These are phyloP conservation scores for Sugiyamaella japonica DNA, from an alignment of 1,139 yeast species.

Conservation along the genomic window DNA sequence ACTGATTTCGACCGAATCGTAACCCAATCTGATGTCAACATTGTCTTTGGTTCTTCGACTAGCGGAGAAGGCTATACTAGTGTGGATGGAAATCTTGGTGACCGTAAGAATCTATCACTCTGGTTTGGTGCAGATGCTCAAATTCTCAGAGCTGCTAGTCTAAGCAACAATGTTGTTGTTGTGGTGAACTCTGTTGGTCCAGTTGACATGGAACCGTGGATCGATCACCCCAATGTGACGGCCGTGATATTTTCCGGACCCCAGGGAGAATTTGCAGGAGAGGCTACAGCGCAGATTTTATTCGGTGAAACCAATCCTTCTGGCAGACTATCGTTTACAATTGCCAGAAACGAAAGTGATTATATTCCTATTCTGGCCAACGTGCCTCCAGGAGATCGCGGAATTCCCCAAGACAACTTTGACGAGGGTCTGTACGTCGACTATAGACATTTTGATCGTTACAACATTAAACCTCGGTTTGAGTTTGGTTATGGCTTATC, in stretches of 20 bases:
- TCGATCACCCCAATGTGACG: conserved; percentile 57
- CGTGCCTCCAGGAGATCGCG: conserved; percentile 25
- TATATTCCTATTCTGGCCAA: conserved; percentile 51
- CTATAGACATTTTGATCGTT: conserved; percentile 56
- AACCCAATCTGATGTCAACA: conserved; percentile 52
- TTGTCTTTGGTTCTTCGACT: conserved; percentile 49
- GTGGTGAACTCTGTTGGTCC: conserved; percentile 63
- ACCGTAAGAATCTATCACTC: conserved; percentile 53
- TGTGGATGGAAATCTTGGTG: conserved; percentile 59
- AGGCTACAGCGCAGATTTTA: conserved; percentile 50
- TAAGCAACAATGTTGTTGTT: conserved; percentile 55
- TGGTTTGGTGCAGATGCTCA: conserved; percentile 64
- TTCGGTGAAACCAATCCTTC: conserved; percentile 64
- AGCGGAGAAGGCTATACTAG: conserved; percentile 60
- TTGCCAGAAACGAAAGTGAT: conserved; percentile 56
- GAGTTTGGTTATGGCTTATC: conserved; percentile 66
- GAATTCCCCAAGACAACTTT: conserved; percentile 46
- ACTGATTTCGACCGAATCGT: conserved; percentile 45
- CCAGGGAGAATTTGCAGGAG: conserved; percentile 56
- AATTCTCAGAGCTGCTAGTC: conserved; percentile 50
- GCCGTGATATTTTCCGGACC: conserved; percentile 60
- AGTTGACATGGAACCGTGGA: conserved; percentile 58
- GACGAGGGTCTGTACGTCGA: conserved; percentile 47
- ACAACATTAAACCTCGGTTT: conserved; percentile 55
- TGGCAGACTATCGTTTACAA: conserved; percentile 62